Evolutionary conservation across 139 green algal species (phyloP).

Genomic region (Zygnema cylindricum): DNA sequence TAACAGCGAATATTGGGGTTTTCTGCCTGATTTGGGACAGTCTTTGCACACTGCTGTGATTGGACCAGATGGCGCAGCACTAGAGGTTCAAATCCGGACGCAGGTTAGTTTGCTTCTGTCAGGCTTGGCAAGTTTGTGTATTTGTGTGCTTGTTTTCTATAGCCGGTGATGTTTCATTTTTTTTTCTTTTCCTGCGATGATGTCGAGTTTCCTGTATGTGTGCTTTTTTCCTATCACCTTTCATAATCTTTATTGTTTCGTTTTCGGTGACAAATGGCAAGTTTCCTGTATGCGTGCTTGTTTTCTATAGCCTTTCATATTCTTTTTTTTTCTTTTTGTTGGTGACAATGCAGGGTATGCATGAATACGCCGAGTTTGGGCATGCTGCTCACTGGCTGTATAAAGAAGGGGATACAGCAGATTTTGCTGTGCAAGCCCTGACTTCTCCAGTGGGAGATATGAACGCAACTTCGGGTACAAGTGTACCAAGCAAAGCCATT

Average conservation of each 20-base stretch:
- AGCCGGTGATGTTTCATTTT: too few species aligned
- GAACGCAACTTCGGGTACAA: not conserved
- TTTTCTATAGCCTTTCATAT: too few species aligned
- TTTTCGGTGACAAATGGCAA: too few species aligned
- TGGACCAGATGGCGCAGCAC: conserved; percentile 64
- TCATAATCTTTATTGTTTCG: too few species aligned
- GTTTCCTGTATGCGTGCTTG: too few species aligned
- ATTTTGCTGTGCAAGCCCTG: conserved; percentile 11
- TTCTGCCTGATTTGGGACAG: conserved; percentile 29
- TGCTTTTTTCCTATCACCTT: too few species aligned
- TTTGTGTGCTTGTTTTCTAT: too few species aligned
- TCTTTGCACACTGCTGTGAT: conserved; percentile 75
- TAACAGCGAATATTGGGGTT: too few species aligned
- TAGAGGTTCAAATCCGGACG: conserved; percentile 90
- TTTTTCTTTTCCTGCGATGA: too few species aligned
- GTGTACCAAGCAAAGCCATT: not conserved
- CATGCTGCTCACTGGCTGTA: conserved; percentile 94
- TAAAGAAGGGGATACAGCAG: conserved; percentile 81
- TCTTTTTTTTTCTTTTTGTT: not conserved
- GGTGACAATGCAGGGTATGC: conserved; percentile 76
- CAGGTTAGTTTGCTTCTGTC: conserved; percentile 30
- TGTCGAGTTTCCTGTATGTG: too few species aligned
- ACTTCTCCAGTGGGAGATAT: not conserved
- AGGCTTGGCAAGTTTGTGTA: too few species aligned
- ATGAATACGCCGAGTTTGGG: conserved; percentile 91